Percentiles rank a stretch among this genome's conserved stretches.
These are phyloP conservation scores for Melaleuca alternifolia DNA, from an alignment of 345 rosid genomes.

Conservation along the genomic window DNA sequence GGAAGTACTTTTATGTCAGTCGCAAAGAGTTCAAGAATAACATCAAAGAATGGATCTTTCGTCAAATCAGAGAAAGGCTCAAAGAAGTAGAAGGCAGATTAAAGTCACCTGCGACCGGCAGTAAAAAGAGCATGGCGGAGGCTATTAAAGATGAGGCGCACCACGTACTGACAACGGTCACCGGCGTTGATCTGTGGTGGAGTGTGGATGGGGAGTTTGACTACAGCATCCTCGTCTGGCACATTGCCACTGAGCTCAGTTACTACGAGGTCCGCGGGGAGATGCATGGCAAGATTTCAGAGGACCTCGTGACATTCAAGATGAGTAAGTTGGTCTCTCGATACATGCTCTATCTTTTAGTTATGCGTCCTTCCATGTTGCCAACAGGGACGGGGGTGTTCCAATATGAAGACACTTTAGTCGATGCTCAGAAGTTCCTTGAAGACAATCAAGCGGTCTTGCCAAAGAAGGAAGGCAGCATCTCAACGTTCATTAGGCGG, in stretches of 20 bases:
- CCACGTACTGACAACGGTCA: not conserved
- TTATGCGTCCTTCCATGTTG: not conserved
- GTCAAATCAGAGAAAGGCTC: rapidly evolving
- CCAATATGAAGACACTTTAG: not conserved
- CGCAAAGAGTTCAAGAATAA: not conserved
- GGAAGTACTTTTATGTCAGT: no score
- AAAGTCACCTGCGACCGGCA: no score
- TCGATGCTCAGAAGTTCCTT: not conserved
- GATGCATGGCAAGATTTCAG: not conserved
- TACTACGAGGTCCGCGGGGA: not conserved
- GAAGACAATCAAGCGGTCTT: not conserved
- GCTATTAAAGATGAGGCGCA: rapidly evolving
- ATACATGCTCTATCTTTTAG: not conserved
- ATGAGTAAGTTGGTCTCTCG: not conserved
- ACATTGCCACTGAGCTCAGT: not conserved
- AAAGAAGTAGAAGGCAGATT: no score
- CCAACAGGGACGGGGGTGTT: not conserved
- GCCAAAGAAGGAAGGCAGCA: not conserved
- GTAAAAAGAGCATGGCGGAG: not conserved
- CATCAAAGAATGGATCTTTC: not conserved
- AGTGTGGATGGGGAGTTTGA: not conserved
- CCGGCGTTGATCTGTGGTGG: not conserved
- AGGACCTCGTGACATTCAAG: not conserved
- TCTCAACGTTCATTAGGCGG: not conserved
- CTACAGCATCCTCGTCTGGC: not conserved